phyloP scores from a whole-genome alignment of 129 eudicot species.

The Centaurea solstitialis region DNA sequence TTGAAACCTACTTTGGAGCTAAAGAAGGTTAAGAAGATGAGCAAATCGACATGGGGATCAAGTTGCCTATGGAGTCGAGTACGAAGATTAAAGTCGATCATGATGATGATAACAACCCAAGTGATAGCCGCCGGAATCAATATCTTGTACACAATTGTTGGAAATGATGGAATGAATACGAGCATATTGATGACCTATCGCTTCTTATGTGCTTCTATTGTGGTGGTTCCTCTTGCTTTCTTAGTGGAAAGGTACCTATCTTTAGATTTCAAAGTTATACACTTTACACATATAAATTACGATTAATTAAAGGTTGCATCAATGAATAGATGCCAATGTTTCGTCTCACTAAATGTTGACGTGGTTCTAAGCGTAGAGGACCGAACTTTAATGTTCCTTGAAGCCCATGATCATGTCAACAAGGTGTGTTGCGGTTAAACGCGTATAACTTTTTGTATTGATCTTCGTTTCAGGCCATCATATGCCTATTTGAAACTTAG shows the following conservation, averaged over 20 bases:
- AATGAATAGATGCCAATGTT: neutral
- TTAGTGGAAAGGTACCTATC: slow-evolving; percentile 31
- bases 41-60: neutral
- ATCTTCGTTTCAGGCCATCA: no score
- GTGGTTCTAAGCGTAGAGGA: no score
- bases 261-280: neutral
- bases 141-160: slow-evolving; percentile 34
- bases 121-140: slow-evolving; percentile 21
- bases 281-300: neutral
- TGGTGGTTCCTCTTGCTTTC: slow-evolving; percentile 37
- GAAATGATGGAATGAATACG: slow-evolving; percentile 33
- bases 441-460: no score
- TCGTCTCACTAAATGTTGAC: neutral
- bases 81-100: slow-evolving; percentile 21
- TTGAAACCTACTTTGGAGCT: neutral
- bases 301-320: neutral
- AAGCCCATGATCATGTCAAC: no score
- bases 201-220: slow-evolving; percentile 29
- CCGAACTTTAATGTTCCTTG: no score
- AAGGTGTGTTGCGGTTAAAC: no score
- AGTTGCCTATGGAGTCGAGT: neutral
- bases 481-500: no score
- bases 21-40: neutral
- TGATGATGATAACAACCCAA: slow-evolving; percentile 30
- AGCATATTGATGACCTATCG: slow-evolving; percentile 40